Percentiles rank a stretch among this genome's conserved stretches.
phyloP scores from a whole-genome alignment of 345 rosid species.

The Eutrema heterophyllum region DNA sequence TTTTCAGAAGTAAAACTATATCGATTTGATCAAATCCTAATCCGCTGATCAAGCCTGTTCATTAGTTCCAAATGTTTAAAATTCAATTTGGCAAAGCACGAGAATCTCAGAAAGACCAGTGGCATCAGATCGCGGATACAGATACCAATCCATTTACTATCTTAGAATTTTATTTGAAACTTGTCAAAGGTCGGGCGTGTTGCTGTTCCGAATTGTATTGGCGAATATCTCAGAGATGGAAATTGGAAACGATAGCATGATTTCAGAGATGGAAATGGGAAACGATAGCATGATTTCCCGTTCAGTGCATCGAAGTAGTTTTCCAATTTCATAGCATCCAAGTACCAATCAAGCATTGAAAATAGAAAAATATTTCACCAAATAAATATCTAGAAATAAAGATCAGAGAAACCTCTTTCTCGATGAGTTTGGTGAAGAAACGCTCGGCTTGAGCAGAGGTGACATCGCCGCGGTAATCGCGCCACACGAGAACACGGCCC shows the following conservation, averaged over 20 bases:
- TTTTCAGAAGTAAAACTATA: not conserved
- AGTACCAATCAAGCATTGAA: not conserved
- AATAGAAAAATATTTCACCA: not conserved
- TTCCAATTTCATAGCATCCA: not conserved
- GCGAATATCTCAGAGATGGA: not conserved
- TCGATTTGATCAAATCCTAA: not conserved
- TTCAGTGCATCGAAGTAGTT: not conserved
- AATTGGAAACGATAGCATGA: not conserved
- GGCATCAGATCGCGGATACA: not conserved
- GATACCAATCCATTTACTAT: not conserved
- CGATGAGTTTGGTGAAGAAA: conserved; percentile 80
- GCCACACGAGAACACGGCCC: conserved; percentile 78
- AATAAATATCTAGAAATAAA: not conserved
- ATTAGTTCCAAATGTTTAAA: conserved; percentile 6
- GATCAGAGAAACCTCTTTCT: conserved; percentile 54
- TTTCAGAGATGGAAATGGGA: not conserved
- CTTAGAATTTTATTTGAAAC: not conserved
- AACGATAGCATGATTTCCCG: not conserved
- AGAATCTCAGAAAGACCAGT: not conserved
- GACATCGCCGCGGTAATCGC: conserved; percentile 88
- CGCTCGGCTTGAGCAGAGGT: conserved; percentile 73
- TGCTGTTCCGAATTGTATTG: not conserved
- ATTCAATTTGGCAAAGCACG: not conserved
- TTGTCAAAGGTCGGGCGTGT: not conserved
- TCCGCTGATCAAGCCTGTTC: not conserved